phyloP scores from a whole-genome alignment of 116 monocot species.

The Iris pallida region DNA sequence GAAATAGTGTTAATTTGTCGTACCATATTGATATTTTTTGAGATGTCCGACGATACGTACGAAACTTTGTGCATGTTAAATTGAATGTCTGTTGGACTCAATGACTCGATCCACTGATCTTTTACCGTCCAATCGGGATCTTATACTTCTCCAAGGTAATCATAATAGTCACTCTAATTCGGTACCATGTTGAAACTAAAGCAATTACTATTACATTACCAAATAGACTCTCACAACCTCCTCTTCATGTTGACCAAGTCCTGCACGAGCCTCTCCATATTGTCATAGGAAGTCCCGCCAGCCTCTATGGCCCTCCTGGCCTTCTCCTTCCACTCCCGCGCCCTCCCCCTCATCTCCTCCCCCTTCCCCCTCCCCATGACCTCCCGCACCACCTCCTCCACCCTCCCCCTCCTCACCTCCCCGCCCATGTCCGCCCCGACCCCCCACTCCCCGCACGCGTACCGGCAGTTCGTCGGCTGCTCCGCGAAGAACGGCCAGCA shows the following conservation, averaged over 20 bases:
- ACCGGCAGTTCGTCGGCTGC: slow-evolving; percentile 26
- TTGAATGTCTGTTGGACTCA: too few relatives aligned
- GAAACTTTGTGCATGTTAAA: too few relatives aligned
- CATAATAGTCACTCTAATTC: too few relatives aligned
- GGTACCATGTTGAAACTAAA: too few relatives aligned
- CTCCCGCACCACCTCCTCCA: slow-evolving; percentile 20
- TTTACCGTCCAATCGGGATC: too few relatives aligned
- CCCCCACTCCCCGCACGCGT: slow-evolving; percentile 17
- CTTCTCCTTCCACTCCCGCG: slow-evolving; percentile 2
- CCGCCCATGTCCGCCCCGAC: slow-evolving; percentile 19
- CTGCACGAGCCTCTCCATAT: neutral
- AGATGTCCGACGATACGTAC: too few relatives aligned
- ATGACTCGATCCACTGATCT: too few relatives aligned
- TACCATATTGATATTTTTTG: too few relatives aligned
- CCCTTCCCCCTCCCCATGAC: slow-evolving; percentile 7
- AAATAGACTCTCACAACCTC: too few relatives aligned
- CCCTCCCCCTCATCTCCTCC: slow-evolving; percentile 23
- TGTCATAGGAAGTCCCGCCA: slow-evolving; percentile 2
- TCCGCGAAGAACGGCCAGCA: slow-evolving; percentile 25
- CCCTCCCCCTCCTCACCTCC: slow-evolving; percentile 18
- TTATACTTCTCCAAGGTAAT: too few relatives aligned
- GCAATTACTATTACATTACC: too few relatives aligned
- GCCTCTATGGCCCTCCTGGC: neutral
- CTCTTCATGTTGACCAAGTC: neutral
- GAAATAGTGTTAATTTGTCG: too few relatives aligned